Base-by-base conservation (phyloP, 129 eudicot species). In the Saposhnikovia divaricata region DNA sequence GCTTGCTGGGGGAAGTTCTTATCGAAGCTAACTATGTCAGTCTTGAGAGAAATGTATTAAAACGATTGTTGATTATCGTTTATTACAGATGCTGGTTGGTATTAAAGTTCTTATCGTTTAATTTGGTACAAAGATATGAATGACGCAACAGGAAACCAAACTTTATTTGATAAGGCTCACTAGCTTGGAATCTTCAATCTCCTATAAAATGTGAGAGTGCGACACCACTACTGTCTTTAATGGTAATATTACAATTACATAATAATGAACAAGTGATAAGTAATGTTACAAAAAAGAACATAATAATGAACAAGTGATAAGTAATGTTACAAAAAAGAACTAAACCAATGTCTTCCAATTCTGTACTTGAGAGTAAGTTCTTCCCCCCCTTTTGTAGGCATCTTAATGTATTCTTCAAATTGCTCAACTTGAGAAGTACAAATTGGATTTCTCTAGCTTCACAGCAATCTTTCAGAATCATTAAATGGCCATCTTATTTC, bases 371-470 rank as follows among this genome's bases (percentile, higher is more conserved):
- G 63, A 59, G 66, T n/a, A 59, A 59, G 14, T 8, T 23, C 31
- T 61, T 61, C 34, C 8, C 2, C 34, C 14, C 15, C 37, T n/a
- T 61, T 2, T 61, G 69, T 3, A 61, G 34, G 69, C 69, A 61
- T 61, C 69, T n/a, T 61, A 14, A 1, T 55, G 38, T 68, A 5
- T 44, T 46, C 40, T 74, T 12, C 16, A 28, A 46, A 45, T 75
- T 51, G 83, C 83, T 80, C 83, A 27, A 72, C 83, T 38, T 39
- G 72, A 69, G 51, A 71, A 66, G 14, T 69, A 37, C 27, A 63
- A 53, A 18, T 40, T 31, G 69, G 53, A 72, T 15, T 72, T 80
- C 83, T 51, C 73, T 53, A 80, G 83, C 57, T 55, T 80, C 83
- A 80, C 42, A 46, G 82, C 82, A 80, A 37, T 38, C 37, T 13